A percentile compares a stretch with the other conserved stretches of the same genome.
Evolutionary conservation across 163 green algal species (phyloP).

Genomic region (Volvox carteri): DNA sequence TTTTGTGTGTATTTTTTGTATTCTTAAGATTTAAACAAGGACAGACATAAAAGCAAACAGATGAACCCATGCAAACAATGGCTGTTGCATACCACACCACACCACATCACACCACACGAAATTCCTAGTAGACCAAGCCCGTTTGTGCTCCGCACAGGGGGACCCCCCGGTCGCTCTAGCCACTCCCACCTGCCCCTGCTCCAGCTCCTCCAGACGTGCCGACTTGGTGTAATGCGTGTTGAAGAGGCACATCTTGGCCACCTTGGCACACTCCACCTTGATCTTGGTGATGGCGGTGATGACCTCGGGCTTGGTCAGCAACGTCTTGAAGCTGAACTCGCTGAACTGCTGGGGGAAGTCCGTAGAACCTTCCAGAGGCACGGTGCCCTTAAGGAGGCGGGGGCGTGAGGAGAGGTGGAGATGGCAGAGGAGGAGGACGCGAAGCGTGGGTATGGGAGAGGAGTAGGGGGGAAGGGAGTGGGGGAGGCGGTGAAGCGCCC

Average conservation of each 20-base stretch:
- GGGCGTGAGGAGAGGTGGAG: background rate
- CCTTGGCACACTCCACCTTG: slow-evolving; percentile 73
- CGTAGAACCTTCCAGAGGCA: slow-evolving; percentile 68
- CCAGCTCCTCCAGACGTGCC: slow-evolving; percentile 83
- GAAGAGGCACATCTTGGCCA: slow-evolving; percentile 81
- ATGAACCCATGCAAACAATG: no score
- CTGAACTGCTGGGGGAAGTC: slow-evolving; percentile 85
- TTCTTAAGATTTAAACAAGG: no score
- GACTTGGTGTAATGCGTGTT: slow-evolving; percentile 82
- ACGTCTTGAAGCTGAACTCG: slow-evolving; percentile 85
- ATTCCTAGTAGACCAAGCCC: no score
- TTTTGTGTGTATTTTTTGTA: background rate
- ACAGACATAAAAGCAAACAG: no score
- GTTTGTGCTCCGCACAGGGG: no score
- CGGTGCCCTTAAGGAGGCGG: slow-evolving; percentile 50
- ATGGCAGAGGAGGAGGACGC: background rate
- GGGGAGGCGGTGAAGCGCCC: no score
- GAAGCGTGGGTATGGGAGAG: background rate
- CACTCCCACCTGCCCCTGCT: slow-evolving; percentile 79
- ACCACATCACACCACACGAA: no score
- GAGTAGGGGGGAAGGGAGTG: background rate
- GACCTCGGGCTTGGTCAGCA: slow-evolving; percentile 87
- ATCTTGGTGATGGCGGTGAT: slow-evolving; percentile 77
- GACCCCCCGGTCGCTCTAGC: no score
- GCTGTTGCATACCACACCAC: no score